Evolutionary conservation across 495 filamentous ascomycete species (phyloP), one percentile per base, ranked within the genome.

Genomic region (Platismatia glauca): DNA sequence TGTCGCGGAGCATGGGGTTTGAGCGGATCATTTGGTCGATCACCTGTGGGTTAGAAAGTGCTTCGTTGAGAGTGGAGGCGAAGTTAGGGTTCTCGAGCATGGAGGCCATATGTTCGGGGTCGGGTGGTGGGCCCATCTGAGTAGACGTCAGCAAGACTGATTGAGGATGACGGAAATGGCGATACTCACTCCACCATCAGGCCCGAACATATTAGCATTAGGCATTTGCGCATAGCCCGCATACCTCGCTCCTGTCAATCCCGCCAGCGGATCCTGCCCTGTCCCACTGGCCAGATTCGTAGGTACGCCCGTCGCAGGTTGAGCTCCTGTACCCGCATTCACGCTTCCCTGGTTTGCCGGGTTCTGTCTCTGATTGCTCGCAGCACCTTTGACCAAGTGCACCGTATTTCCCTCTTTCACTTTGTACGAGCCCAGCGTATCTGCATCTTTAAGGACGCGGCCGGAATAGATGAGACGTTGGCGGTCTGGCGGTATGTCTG

Each of bases 401-500:
- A 97, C 84, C 12, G 94, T 97, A 70, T 97, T 90, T n/a, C 89
- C 88, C 61, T 89, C 83, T 75, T 97, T 95, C 74, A 99, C 90
- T 76, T 96, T 99, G 76, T 95, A 95, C 31, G 84, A 82, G 59
- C 79, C 84, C 50, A 99, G 74, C 0, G 88, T 87, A 64, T 97
- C 91, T 46, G 84, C 83, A 71, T 99, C 90, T 76, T 97, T 99
- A 75, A 99, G 81, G 27, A 99, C 92, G 63, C 92, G 86, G 34
- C 95, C 95, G 9, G 93, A 97, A 75, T 97, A 97, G 74, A 99
- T 99, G 66, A 99, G 79, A 52, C 95, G 90, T 74, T 96, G 92
- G 56, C 89, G 83, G 66, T 93, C 94, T 34, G 85, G 80, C 1
- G 93, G 86, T 56, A 95, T 83, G 69, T 93, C 84, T 68, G 93